A percentile compares a stretch with the other conserved stretches of the same genome.
Evolutionary conservation across 2,329 filamentous ascomycete species (phyloP).

Genomic region (Ophiostoma piceae): DNA sequence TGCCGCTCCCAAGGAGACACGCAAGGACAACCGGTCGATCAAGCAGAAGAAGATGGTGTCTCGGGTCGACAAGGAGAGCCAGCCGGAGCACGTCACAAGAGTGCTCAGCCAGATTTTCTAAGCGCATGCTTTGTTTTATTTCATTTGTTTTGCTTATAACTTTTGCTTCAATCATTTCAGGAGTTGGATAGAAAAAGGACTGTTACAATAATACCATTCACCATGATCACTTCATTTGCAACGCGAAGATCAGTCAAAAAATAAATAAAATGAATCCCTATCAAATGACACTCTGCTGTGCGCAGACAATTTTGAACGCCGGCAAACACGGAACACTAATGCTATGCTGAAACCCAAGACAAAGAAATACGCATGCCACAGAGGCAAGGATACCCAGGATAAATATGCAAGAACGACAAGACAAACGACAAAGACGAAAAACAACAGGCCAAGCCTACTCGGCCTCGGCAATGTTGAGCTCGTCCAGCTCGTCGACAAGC

Average conservation of each 20-base stretch:
- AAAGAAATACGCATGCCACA: conserved; percentile 19
- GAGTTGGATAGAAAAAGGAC: conserved; percentile 8
- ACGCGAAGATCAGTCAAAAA: neutral
- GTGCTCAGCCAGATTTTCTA: conserved; percentile 63
- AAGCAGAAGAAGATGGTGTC: conserved; percentile 59
- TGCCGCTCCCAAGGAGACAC: conserved; percentile 20
- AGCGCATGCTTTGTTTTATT: conserved; percentile 2
- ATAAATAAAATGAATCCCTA: neutral
- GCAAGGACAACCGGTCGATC: conserved; percentile 46
- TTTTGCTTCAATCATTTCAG: neutral
- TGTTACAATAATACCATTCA: neutral
- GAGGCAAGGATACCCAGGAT: conserved; percentile 14
- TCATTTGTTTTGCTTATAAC: neutral
- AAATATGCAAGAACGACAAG: neutral
- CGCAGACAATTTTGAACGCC: conserved; percentile 14
- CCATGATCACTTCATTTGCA: neutral
- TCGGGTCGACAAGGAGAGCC: conserved; percentile 43
- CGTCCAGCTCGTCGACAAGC: conserved; percentile 87
- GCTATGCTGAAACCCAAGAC: conserved; percentile 16
- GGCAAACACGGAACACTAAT: conserved; percentile 13
- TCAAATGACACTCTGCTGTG: neutral
- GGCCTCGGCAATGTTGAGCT: conserved; percentile 64
- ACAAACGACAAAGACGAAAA: neutral
- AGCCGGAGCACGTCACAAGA: conserved; percentile 53
- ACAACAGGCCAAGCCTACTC: conserved; percentile 18